Evolutionary conservation across 768 basidiomycete genomes (phyloP).

Genomic region (Russula emetica): DNA sequence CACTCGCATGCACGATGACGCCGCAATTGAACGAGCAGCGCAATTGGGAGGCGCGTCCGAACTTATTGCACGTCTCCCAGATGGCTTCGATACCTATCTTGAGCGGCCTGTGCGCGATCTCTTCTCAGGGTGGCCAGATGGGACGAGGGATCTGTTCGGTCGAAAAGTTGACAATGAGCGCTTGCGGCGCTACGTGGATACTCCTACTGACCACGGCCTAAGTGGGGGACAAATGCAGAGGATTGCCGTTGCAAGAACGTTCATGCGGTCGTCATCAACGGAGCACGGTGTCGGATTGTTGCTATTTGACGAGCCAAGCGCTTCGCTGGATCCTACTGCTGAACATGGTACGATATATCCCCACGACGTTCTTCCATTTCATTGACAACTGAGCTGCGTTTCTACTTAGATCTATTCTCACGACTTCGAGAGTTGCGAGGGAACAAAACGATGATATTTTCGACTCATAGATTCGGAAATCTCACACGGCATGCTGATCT

Average conservation of each 20-base stretch:
- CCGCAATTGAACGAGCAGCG: slow-evolving; percentile 62
- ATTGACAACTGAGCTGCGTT: not conserved
- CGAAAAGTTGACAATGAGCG: slow-evolving; percentile 38
- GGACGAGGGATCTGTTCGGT: slow-evolving; percentile 60
- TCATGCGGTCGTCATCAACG: slow-evolving; percentile 56
- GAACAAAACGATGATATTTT: slow-evolving; percentile 81
- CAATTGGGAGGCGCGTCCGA: slow-evolving; percentile 63
- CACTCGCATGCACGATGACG: slow-evolving; percentile 46
- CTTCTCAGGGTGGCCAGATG: slow-evolving; percentile 62
- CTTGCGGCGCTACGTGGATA: slow-evolving; percentile 3
- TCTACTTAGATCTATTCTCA: slow-evolving; percentile 56
- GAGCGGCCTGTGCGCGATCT: slow-evolving; percentile 64
- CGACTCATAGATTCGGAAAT: slow-evolving; percentile 67
- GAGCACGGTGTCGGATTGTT: slow-evolving; percentile 54
- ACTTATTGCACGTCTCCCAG: slow-evolving; percentile 59
- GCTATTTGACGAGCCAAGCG: slow-evolving; percentile 70
- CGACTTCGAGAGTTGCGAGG: slow-evolving; percentile 62
- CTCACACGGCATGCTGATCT: slow-evolving; percentile 53
- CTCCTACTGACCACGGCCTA: slow-evolving; percentile 31
- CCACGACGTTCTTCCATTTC: not conserved
- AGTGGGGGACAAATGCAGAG: slow-evolving; percentile 77
- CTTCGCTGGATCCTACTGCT: slow-evolving; percentile 68
- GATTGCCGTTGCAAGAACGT: slow-evolving; percentile 68
- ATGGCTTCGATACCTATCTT: slow-evolving; percentile 68
- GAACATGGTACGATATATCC: slow-evolving; percentile 51